phyloP scores from a whole-genome alignment of 2,329 filamentous ascomycete genomes.

The Emergomyces orientalis region DNA sequence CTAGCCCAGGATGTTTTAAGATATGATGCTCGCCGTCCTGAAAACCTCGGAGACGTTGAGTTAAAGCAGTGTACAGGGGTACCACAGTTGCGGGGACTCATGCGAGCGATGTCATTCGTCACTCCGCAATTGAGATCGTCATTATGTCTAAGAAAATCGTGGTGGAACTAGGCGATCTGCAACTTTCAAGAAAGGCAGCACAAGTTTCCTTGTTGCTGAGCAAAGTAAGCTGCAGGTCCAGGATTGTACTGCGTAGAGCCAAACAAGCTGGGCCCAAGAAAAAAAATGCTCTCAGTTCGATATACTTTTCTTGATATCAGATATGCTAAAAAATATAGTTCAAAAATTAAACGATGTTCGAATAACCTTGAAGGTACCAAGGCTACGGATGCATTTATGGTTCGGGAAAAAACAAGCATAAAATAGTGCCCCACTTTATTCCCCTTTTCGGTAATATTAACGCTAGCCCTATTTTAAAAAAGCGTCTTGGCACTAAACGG shows the following conservation, averaged over 20 bases:
- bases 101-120: not conserved
- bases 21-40: not conserved
- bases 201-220: not conserved
- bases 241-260: not conserved
- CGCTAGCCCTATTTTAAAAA: not conserved
- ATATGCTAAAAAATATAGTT: not conserved
- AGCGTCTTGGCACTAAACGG: not conserved
- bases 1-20: not conserved
- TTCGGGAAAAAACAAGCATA: conserved; percentile 1
- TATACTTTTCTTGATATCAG: not conserved
- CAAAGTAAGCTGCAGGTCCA: not conserved
- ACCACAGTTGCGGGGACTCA: not conserved
- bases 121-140: conserved; percentile 5
- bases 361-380: not conserved
- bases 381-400: not conserved
- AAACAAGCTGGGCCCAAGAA: not conserved
- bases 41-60: not conserved
- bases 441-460: not conserved
- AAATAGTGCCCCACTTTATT: not conserved
- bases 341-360: not conserved
- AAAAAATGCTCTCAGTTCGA: not conserved
- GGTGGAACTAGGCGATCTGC: not conserved
- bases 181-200: not conserved
- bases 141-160: not conserved
- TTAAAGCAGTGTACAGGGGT: not conserved